phyloP scores from a whole-genome alignment of 2,329 filamentous ascomycete genomes.

The Didymella segeticola region DNA sequence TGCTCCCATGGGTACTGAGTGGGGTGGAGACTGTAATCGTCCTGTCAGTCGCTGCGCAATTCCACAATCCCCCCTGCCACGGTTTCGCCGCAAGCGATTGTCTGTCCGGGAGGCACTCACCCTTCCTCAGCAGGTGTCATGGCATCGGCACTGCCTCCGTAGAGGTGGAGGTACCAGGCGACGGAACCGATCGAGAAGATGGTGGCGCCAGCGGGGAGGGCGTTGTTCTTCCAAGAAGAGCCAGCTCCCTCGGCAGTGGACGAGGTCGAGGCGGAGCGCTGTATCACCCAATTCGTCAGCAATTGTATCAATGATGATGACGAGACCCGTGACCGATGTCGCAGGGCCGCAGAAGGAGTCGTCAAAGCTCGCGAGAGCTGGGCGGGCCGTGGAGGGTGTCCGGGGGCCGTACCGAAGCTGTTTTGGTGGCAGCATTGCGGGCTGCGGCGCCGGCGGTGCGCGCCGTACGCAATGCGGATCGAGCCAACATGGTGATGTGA shows the following conservation, averaged over 20 bases:
- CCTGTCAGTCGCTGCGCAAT: conserved; percentile 36
- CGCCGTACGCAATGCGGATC: conserved; percentile 87
- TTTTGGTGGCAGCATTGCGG: conserved; percentile 62
- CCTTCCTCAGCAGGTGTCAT: conserved; percentile 96
- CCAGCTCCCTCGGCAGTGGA: conserved; percentile 72
- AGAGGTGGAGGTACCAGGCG: conserved; percentile 97
- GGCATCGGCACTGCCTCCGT: conserved; percentile 85
- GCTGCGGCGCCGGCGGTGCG: conserved; percentile 85
- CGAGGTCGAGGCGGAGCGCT: conserved; percentile 72
- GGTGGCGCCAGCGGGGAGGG: conserved; percentile 86
- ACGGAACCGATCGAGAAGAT: conserved; percentile 85
- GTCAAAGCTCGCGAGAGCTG: conserved; percentile 39
- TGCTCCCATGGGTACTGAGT: conserved; percentile 97
- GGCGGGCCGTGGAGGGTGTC: conserved; percentile 29
- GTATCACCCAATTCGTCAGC: conserved; percentile 44
- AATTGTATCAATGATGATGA: conserved; percentile 37
- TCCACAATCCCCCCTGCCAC: conserved; percentile 27
- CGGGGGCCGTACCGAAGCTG: conserved; percentile 54
- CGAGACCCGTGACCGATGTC: conserved; percentile 20
- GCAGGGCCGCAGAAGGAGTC: conserved; percentile 27
- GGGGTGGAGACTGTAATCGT: conserved; percentile 76
- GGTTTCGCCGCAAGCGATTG: conserved; percentile 28
- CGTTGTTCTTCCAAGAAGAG: conserved; percentile 81
- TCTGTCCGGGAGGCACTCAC: conserved; percentile 67
- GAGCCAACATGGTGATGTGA: conserved; percentile 81